Conservation (phyloP, 768 basidiomycete species). For the Piloderma croceum region DNA sequence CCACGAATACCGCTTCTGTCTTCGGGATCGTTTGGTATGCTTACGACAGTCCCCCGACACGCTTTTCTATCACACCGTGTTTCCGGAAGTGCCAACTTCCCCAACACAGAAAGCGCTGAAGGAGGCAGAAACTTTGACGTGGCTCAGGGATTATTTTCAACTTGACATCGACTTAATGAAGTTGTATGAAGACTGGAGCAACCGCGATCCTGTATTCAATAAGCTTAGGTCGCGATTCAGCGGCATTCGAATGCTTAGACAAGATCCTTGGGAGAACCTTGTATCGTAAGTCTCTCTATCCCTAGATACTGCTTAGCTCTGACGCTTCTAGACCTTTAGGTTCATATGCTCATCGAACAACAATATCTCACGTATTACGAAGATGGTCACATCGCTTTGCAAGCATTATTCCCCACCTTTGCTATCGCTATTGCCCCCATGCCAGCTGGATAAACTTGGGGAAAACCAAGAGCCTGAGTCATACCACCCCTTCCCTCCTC, state of each 20-base stretch:
- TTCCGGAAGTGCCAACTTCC: constrained; percentile 41
- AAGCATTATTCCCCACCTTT: constrained; percentile 68
- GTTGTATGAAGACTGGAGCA: constrained; percentile 75
- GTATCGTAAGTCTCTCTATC: constrained; percentile 62
- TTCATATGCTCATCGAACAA: constrained; percentile 99
- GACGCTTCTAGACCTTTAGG: constrained; percentile 32
- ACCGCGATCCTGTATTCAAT: constrained; percentile 70
- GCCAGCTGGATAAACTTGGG: constrained; percentile 15
- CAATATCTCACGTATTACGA: constrained; percentile 90
- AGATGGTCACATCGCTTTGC: constrained; percentile 85
- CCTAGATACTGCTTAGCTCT: not conserved
- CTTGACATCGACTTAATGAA: constrained; percentile 64
- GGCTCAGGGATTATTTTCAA: constrained; percentile 88
- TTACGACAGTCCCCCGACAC: constrained; percentile 62
- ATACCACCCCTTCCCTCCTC: constrained; percentile 85
- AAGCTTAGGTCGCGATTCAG: constrained; percentile 55
- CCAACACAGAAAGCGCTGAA: constrained; percentile 26
- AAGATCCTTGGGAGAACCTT: constrained; percentile 95
- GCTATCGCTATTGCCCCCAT: constrained; percentile 40
- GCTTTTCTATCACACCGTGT: constrained; percentile 68
- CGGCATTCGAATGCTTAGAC: constrained; percentile 83
- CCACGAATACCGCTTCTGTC: constrained; percentile 76
- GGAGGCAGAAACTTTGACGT: constrained; percentile 63
- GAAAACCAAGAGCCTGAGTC: constrained; percentile 18
- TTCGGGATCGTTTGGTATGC: constrained; percentile 80